Percentiles rank a stretch among this genome's conserved stretches.
Conservation (phyloP, 2,329 filamentous ascomycete species). For the Penicillium hordei region DNA sequence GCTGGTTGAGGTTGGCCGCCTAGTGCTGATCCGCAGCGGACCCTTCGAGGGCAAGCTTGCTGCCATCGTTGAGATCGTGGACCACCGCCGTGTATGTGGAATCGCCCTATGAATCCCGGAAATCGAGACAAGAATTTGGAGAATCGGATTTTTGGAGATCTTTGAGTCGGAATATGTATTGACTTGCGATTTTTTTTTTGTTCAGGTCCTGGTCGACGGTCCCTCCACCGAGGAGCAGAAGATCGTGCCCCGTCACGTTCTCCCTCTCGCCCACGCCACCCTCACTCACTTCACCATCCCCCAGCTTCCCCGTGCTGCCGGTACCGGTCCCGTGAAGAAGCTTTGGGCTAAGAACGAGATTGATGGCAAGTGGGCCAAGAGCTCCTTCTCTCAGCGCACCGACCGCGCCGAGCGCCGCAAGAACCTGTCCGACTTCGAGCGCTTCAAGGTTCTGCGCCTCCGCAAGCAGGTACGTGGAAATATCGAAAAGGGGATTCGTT, state of each 20-base stretch:
- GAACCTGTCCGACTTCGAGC: slow-evolving; percentile 95
- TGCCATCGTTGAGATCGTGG: slow-evolving; percentile 97
- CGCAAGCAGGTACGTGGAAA: slow-evolving; percentile 84
- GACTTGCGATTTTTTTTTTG: slow-evolving; percentile 23
- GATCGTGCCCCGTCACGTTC: slow-evolving; percentile 81
- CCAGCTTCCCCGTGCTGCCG: slow-evolving; percentile 80
- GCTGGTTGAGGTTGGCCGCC: slow-evolving; percentile 96
- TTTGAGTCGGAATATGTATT: slow-evolving; percentile 17
- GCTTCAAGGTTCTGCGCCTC: slow-evolving; percentile 99
- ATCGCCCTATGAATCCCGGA: slow-evolving; percentile 12
- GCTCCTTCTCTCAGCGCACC: slow-evolving; percentile 92
- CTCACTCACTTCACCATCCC: slow-evolving; percentile 87
- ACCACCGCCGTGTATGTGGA: slow-evolving; percentile 95
- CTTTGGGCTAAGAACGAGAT: slow-evolving; percentile 89
- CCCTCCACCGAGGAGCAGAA: slow-evolving; percentile 78
- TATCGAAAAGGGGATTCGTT: neutral
- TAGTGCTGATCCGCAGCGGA: slow-evolving; percentile 86
- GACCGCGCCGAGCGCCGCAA: slow-evolving; percentile 81
- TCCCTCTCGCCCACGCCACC: slow-evolving; percentile 77
- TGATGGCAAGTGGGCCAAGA: slow-evolving; percentile 89
- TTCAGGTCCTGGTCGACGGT: slow-evolving; percentile 92
- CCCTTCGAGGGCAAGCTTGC: slow-evolving; percentile 83
- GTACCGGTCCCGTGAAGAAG: slow-evolving; percentile 79
- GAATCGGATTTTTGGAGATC: slow-evolving; percentile 10
- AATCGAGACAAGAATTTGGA: slow-evolving; percentile 8